Conservation (phyloP, 768 basidiomycete genomes). For the Auriscalpium microsporum region DNA sequence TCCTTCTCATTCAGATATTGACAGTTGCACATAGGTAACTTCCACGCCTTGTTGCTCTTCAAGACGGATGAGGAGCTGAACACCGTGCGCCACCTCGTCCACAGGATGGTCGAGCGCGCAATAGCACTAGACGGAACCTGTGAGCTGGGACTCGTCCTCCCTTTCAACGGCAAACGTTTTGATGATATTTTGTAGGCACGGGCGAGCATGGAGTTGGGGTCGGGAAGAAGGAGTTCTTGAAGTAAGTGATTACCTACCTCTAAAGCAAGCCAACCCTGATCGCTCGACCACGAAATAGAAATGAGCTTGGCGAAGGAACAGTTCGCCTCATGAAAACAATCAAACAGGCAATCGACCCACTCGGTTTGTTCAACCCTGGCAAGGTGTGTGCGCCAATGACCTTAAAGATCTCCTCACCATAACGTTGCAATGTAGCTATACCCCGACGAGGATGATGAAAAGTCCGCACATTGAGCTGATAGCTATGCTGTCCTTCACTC, state of each 20-base stretch:
- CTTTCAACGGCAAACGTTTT: neutral
- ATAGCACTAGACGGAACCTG: constrained; percentile 70
- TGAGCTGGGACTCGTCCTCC: constrained; percentile 20
- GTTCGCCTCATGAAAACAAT: constrained; percentile 79
- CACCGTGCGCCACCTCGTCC: constrained; percentile 30
- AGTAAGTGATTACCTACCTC: constrained; percentile 15
- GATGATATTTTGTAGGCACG: constrained; percentile 37
- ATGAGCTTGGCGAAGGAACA: constrained; percentile 77
- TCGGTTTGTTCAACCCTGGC: constrained; percentile 75
- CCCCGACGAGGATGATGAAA: neutral
- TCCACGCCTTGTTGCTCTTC: constrained; percentile 32
- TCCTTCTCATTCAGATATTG: neutral
- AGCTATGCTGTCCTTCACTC: too few species aligned
- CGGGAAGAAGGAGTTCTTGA: constrained; percentile 76
- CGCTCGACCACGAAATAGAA: too few species aligned
- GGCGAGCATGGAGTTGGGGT: constrained; percentile 87
- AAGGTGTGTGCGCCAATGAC: constrained; percentile 40
- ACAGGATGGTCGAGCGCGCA: constrained; percentile 58
- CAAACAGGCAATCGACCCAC: constrained; percentile 67
- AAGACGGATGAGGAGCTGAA: constrained; percentile 28
- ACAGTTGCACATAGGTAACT: constrained; percentile 27
- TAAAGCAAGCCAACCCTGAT: too few species aligned
- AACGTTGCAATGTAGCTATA: neutral
- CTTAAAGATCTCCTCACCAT: neutral
- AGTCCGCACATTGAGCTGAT: neutral